These are phyloP conservation scores for Neodidymelliopsis sp. DNA, from an alignment of 2,329 filamentous ascomycete genomes.

Conservation along the genomic window DNA sequence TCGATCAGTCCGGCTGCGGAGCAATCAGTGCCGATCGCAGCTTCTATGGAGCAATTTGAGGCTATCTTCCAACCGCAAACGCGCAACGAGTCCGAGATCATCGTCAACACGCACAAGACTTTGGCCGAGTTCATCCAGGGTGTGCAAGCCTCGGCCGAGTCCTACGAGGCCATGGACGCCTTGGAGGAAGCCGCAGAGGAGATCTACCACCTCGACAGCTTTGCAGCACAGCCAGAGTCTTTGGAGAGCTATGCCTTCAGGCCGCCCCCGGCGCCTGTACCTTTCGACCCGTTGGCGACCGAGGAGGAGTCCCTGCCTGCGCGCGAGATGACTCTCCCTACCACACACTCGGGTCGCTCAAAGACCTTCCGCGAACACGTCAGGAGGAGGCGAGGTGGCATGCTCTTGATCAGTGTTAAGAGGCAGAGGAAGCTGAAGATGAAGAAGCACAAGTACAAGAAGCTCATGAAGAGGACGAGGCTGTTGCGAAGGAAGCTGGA, in stretches of 20 bases:
- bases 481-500: conserved; percentile 85
- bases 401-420: conserved; percentile 89
- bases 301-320: conserved; percentile 27
- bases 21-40: conserved; percentile 65
- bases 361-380: conserved; percentile 41
- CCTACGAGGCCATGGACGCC: conserved; percentile 16
- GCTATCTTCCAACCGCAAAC: conserved; percentile 72
- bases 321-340: conserved; percentile 23
- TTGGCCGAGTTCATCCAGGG: conserved; percentile 53
- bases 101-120: conserved; percentile 33
- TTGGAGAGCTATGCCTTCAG: conserved; percentile 66
- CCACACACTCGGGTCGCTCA: conserved; percentile 18
- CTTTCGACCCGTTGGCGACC: conserved; percentile 53
- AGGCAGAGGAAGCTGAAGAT: conserved; percentile 95
- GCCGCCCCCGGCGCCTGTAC: conserved; percentile 80
- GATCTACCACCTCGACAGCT: conserved; percentile 45
- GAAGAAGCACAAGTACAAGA: conserved; percentile 99
- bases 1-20: conserved; percentile 67
- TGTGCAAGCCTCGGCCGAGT: conserved; percentile 10
- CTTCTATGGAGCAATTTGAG: conserved; percentile 79
- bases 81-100: conserved; percentile 14
- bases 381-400: conserved; percentile 52
- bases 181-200: conserved; percentile 31
- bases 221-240: conserved; percentile 32
- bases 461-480: conserved; percentile 91